phyloP scores from a whole-genome alignment of 495 filamentous ascomycete genomes.

The Aspergillus nidulans region DNA sequence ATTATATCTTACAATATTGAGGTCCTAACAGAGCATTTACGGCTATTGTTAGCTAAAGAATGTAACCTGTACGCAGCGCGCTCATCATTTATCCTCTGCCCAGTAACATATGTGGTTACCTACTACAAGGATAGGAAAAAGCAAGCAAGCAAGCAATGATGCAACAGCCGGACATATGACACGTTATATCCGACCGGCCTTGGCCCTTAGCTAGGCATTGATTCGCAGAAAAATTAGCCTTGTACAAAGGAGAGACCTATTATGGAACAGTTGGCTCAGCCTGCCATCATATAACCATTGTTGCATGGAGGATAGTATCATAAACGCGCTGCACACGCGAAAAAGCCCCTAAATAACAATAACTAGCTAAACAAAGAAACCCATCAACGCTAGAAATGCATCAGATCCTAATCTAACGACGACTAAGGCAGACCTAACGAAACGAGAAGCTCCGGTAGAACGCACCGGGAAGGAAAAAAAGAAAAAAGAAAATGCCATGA shows the following conservation, averaged over 20 bases:
- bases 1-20: too few relatives aligned
- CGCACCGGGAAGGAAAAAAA: conserved; percentile 8
- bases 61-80: too few relatives aligned
- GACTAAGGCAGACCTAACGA: conserved; percentile 13
- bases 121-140: conserved; percentile 3
- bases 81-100: too few relatives aligned
- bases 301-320: conserved; percentile 2
- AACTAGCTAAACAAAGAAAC: conserved; percentile 9
- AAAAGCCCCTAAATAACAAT: conserved; percentile 3
- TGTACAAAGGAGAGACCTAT: neutral
- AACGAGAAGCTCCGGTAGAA: conserved; percentile 8
- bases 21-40: too few relatives aligned
- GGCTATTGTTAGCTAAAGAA: too few relatives aligned
- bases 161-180: conserved; percentile 7
- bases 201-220: too few relatives aligned
- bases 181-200: conserved; percentile 2
- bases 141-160: conserved; percentile 2
- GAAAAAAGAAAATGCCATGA: conserved; percentile 8
- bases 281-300: neutral
- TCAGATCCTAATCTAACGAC: conserved; percentile 28
- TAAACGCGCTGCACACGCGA: neutral
- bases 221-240: too few relatives aligned
- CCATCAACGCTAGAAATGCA: conserved; percentile 36
- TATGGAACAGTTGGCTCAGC: neutral
- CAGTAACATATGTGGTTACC: neutral